These are phyloP conservation scores for Nematocida parisii DNA, from an alignment of 371 early-diverging fungal genomes.

Conservation along the genomic window DNA sequence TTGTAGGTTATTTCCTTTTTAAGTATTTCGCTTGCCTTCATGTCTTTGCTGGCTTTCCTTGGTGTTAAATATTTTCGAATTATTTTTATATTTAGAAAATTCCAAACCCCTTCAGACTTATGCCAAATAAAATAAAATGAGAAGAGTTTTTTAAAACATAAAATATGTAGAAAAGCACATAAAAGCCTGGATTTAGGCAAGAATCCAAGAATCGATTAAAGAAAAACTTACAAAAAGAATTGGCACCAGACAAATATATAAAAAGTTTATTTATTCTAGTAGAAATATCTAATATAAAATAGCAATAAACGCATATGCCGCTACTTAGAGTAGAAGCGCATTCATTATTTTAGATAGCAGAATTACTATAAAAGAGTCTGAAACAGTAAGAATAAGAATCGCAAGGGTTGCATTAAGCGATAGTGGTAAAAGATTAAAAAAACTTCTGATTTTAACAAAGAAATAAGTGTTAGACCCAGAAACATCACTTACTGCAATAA, in stretches of 20 bases:
- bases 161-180: background rate
- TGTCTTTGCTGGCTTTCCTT: background rate
- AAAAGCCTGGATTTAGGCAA: too few species aligned
- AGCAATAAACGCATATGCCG: too few species aligned
- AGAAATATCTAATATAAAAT: too few species aligned
- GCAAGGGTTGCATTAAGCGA: conserved; percentile 3
- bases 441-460: background rate
- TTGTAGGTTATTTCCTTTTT: conserved; percentile 9
- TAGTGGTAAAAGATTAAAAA: conserved; percentile 40
- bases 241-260: too few species aligned
- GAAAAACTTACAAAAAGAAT: too few species aligned
- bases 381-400: conserved; percentile 6
- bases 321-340: conserved; percentile 4
- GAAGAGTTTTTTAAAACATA: background rate
- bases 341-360: conserved; percentile 9
- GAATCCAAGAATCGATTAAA: too few species aligned
- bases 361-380: conserved; percentile 27
- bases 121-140: background rate
- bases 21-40: conserved; percentile 24
- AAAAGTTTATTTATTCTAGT: too few species aligned
- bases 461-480: background rate
- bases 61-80: background rate
- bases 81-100: background rate
- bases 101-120: background rate
- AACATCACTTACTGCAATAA: conserved; percentile 4